Evolutionary conservation across 2,329 filamentous ascomycete genomes (phyloP).

Genomic region (Fusarium nanum): DNA sequence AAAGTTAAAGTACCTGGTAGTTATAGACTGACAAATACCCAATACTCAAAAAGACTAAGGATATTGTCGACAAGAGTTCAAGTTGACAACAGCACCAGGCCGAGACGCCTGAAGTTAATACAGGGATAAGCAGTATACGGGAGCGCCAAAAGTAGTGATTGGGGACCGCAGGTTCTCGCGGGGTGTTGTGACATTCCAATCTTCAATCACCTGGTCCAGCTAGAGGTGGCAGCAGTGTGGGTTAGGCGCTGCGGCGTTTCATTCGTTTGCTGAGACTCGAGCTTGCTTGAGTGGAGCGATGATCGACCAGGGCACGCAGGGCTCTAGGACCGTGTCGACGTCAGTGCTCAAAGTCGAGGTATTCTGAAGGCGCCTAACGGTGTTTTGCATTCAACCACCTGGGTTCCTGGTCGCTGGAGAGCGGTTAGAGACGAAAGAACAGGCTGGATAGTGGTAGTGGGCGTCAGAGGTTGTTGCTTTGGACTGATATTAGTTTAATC

Average conservation of each 20-base stretch:
- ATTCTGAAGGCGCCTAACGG: slow-evolving; percentile 32
- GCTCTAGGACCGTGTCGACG: slow-evolving; percentile 39
- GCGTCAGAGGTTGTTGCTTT: slow-evolving; percentile 26
- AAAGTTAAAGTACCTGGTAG: not conserved
- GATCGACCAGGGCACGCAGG: slow-evolving; percentile 49
- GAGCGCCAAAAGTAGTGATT: slow-evolving; percentile 43
- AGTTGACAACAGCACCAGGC: slow-evolving; percentile 14
- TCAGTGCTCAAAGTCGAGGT: slow-evolving; percentile 41
- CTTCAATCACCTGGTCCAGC: slow-evolving; percentile 48
- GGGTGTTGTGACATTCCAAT: slow-evolving; percentile 48
- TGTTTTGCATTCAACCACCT: slow-evolving; percentile 19
- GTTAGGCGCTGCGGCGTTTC: slow-evolving; percentile 51
- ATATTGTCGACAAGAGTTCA: not conserved
- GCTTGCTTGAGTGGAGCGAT: slow-evolving; percentile 46
- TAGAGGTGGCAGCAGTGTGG: slow-evolving; percentile 45
- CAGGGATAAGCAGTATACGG: slow-evolving; percentile 41
- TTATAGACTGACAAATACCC: not conserved
- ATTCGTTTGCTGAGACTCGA: slow-evolving; percentile 48
- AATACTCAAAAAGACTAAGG: not conserved
- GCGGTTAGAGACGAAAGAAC: slow-evolving; percentile 34
- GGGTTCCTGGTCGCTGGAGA: slow-evolving; percentile 29
- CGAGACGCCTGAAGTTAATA: slow-evolving; percentile 24
- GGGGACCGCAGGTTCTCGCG: slow-evolving; percentile 40
- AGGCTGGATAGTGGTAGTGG: slow-evolving; percentile 25
- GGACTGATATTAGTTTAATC: slow-evolving; percentile 13